Conservation (phyloP, 208 protist genomes). For the Trypanosoma melophagium region DNA sequence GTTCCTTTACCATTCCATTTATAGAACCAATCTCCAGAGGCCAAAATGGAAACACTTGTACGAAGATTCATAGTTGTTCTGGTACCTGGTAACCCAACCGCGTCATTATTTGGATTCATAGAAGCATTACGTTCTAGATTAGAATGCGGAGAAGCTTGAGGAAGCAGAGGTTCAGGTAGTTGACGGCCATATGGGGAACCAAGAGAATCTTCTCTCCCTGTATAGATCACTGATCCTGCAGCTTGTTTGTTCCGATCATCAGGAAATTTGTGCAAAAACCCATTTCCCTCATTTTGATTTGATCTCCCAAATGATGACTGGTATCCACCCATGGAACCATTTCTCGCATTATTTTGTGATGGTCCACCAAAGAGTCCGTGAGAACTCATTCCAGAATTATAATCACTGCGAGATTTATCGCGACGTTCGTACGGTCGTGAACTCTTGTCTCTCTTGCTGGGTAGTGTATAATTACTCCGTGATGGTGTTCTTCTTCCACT, state of each 20-base stretch:
- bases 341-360: background rate
- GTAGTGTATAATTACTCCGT: too few species aligned
- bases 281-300: background rate
- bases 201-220: background rate
- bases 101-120: conserved; percentile 13
- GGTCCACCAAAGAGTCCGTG: background rate
- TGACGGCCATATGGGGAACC: background rate
- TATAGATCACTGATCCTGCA: conserved; percentile 25
- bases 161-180: conserved; percentile 12
- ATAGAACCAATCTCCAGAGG: conserved; percentile 82
- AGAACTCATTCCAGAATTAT: background rate
- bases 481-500: background rate
- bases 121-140: background rate
- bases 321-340: background rate
- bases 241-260: conserved; percentile 3
- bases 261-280: background rate
- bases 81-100: conserved; percentile 40
- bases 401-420: background rate
- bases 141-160: conserved; percentile 5
- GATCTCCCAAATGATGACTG: background rate
- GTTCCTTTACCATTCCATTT: conserved; percentile 65
- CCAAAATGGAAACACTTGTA: conserved; percentile 64
- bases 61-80: conserved; percentile 65
- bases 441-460: background rate
- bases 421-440: background rate